Evolutionary conservation across 225 moss, liverwort and hornwort species (phyloP).

Genomic region (Physcomitrellopsis africana): DNA sequence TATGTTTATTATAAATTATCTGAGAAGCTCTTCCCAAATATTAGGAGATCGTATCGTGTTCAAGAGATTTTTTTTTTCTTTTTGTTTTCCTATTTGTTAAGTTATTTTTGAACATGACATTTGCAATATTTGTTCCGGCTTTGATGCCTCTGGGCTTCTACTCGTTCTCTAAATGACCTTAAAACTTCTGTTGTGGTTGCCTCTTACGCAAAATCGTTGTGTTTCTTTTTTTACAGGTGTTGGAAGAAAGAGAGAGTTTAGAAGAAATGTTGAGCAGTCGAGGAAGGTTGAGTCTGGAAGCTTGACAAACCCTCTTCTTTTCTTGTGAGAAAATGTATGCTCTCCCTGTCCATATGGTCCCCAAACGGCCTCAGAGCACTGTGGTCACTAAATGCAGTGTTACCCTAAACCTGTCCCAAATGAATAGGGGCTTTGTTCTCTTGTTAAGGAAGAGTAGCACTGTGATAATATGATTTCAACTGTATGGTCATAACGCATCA

Average conservation of each 20-base stretch:
- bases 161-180: neutral
- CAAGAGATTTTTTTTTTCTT: no score
- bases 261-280: slow-evolving; percentile 51
- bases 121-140: neutral
- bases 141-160: neutral
- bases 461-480: neutral
- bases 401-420: neutral
- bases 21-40: no score
- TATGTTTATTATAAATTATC: neutral
- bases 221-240: slow-evolving; percentile 30
- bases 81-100: no score
- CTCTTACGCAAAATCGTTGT: neutral
- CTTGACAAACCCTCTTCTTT: slow-evolving; percentile 67
- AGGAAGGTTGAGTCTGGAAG: slow-evolving; percentile 68
- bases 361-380: slow-evolving; percentile 25
- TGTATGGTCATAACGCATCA: slow-evolving; percentile 1
- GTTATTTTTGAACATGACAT: neutral
- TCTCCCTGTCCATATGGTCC: slow-evolving; percentile 39
- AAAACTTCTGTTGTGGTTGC: neutral
- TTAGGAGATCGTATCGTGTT: no score
- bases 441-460: no score
- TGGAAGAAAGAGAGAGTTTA: slow-evolving; percentile 55
- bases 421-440: no score
- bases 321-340: slow-evolving; percentile 54
- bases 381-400: slow-evolving; percentile 24